Evolutionary conservation across 305 asterid species (phyloP).

Genomic region (Nicotiana rustica): DNA sequence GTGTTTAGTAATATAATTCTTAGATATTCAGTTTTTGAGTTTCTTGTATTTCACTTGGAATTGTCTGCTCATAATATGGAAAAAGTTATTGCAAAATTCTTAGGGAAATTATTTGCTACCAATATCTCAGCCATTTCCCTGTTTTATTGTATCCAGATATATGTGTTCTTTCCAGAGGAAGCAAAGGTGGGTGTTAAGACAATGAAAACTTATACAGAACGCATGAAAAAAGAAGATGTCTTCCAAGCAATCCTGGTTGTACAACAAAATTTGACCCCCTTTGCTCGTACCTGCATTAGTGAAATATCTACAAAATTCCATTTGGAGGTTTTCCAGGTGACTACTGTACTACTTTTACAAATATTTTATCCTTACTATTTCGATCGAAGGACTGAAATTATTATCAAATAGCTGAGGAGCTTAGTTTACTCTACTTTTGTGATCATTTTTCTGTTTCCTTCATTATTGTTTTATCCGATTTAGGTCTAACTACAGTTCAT

Average conservation of each 20-base stretch:
- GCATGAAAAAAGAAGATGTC: conserved; percentile 77
- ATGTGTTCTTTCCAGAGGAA: conserved; percentile 80
- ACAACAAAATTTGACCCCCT: conserved; percentile 78
- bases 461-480: background rate
- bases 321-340: conserved; percentile 84
- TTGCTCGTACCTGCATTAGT: conserved; percentile 60
- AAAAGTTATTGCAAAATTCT: background rate
- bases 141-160: conserved; percentile 54
- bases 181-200: conserved; percentile 77
- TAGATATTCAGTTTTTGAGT: background rate
- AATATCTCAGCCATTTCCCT: background rate
- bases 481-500: background rate
- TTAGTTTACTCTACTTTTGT: background rate
- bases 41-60: background rate
- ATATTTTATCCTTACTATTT: background rate
- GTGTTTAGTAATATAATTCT: background rate
- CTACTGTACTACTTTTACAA: background rate
- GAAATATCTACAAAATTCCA: conserved; percentile 77
- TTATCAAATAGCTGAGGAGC: background rate
- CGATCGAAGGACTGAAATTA: background rate
- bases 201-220: conserved; percentile 68
- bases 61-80: background rate
- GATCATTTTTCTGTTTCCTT: background rate
- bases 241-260: conserved; percentile 72
- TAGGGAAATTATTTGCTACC: background rate